Evolutionary conservation across 2,329 filamentous ascomycete genomes (phyloP), one percentile per base, ranked within the genome.

Genomic region (Aspergillus chevalieri): DNA sequence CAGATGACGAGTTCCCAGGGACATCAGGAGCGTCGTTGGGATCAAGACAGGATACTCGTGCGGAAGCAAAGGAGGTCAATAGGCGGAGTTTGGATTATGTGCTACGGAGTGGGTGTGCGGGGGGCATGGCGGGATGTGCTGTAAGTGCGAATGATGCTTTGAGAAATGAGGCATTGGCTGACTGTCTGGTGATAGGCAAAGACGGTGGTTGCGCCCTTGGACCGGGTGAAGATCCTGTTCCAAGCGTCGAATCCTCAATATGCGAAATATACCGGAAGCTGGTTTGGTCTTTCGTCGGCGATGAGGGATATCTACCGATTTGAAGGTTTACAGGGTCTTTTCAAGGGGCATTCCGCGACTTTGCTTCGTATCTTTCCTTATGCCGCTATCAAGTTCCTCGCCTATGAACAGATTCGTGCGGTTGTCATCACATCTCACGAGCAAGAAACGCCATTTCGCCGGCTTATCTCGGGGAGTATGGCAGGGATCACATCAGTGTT

Each of bases 171-270:
- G 24, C 22, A 36, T 14, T 15, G 46, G 47, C 52, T 50, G 48
- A 57, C 28, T 7, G 26, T 41, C 34, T n/a, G 5, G 12, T 51
- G 46, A 60, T 22, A 95, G 90, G 93, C 87, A 53, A 98, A 98
- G 78, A 96, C 92, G 0, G 78, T 95, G 6, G 94, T 98, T 34
- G 93, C 90, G 21, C 93, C 93, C 21, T 86, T 98, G 56, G 93
- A 98, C 72, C 86, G 93, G 57, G 93, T 98, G 63, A 98, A 98
- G 74, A 98, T 98, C 65, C 86, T 98, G 49, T 97, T 98, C 74
- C 93, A 98, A 69, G 87, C 93, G 47, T 89, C 87, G 64, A 96
- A 93, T 63, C 93, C 93, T 3, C 86, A 93, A 59, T 98, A 95
- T 67, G 81, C 86, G 47, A 95, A 95, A 72, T 98, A 97, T 67